Conservation (phyloP, 2,329 filamentous ascomycete genomes). For the Cladosporium sp. region DNA sequence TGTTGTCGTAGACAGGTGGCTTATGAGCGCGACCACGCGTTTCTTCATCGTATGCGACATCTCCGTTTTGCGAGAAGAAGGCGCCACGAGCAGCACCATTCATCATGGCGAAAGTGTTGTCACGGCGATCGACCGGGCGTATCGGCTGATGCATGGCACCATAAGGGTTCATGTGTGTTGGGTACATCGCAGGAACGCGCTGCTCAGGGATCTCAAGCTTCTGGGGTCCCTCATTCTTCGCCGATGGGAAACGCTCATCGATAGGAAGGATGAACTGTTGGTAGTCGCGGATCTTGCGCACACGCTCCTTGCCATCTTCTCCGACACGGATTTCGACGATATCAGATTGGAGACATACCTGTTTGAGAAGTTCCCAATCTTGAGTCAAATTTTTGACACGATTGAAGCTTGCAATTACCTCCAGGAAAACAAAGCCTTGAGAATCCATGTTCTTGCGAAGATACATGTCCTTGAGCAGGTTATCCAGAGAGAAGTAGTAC, state of each 20-base stretch:
- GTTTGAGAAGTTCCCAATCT: slow-evolving; percentile 69
- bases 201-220: slow-evolving; percentile 38
- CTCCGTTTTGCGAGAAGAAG: slow-evolving; percentile 20
- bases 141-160: background rate
- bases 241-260: slow-evolving; percentile 66
- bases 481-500: slow-evolving; percentile 97
- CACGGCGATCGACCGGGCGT: slow-evolving; percentile 2
- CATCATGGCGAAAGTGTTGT: slow-evolving; percentile 19
- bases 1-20: slow-evolving; percentile 28
- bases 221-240: slow-evolving; percentile 68
- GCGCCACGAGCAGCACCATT: slow-evolving; percentile 23
- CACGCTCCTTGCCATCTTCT: slow-evolving; percentile 71
- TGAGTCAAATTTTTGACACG: slow-evolving; percentile 70
- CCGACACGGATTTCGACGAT: slow-evolving; percentile 71
- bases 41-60: slow-evolving; percentile 24
- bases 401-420: slow-evolving; percentile 79
- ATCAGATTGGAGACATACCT: slow-evolving; percentile 67
- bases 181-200: slow-evolving; percentile 7
- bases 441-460: slow-evolving; percentile 90
- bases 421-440: slow-evolving; percentile 81
- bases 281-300: slow-evolving; percentile 74
- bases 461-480: slow-evolving; percentile 88
- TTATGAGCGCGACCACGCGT: slow-evolving; percentile 26
- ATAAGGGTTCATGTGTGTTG: background rate
- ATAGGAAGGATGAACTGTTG: slow-evolving; percentile 71